Evolutionary conservation across 75 land plant genomes (phyloP).

Genomic region (Sequoiadendron giganteum): DNA sequence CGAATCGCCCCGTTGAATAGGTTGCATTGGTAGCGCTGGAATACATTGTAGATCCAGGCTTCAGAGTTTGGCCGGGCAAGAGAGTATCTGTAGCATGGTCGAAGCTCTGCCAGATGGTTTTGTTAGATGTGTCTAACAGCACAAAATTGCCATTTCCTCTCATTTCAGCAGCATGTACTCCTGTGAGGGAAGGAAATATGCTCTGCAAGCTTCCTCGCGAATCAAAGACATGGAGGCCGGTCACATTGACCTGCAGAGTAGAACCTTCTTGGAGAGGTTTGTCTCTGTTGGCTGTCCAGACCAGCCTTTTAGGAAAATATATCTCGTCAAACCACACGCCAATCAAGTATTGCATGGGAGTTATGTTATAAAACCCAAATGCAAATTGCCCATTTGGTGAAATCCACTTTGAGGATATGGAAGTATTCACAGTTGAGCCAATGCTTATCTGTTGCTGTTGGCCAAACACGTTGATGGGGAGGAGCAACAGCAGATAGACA

Average conservation of each 20-base stretch:
- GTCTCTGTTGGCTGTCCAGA: slow-evolving; percentile 35
- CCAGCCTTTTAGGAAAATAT: slow-evolving; percentile 22
- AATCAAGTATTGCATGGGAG: slow-evolving; percentile 15
- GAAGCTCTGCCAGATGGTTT: slow-evolving; percentile 46
- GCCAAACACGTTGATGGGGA: background rate
- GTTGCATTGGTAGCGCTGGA: slow-evolving; percentile 21
- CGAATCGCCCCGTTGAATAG: slow-evolving; percentile 24
- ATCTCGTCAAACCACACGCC: slow-evolving; percentile 29
- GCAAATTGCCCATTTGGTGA: slow-evolving; percentile 41
- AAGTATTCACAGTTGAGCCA: slow-evolving; percentile 13
- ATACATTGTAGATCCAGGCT: slow-evolving; percentile 18
- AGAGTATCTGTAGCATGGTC: slow-evolving; percentile 34
- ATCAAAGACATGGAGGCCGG: slow-evolving; percentile 15
- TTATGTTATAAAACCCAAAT: slow-evolving; percentile 29
- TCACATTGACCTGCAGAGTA: background rate
- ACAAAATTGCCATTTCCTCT: slow-evolving; percentile 40
- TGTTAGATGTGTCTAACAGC: slow-evolving; percentile 3
- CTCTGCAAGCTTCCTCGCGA: slow-evolving; percentile 3
- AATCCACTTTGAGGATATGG: slow-evolving; percentile 2
- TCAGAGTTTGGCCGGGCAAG: slow-evolving; percentile 16
- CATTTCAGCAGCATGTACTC: slow-evolving; percentile 16
- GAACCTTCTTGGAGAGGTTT: slow-evolving; percentile 20
- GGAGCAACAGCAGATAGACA: too few relatives aligned
- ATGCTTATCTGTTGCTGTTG: slow-evolving; percentile 6
- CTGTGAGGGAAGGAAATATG: background rate